Base-by-base conservation (phyloP, 208 protist species). In the Giardia duodenalis region DNA sequence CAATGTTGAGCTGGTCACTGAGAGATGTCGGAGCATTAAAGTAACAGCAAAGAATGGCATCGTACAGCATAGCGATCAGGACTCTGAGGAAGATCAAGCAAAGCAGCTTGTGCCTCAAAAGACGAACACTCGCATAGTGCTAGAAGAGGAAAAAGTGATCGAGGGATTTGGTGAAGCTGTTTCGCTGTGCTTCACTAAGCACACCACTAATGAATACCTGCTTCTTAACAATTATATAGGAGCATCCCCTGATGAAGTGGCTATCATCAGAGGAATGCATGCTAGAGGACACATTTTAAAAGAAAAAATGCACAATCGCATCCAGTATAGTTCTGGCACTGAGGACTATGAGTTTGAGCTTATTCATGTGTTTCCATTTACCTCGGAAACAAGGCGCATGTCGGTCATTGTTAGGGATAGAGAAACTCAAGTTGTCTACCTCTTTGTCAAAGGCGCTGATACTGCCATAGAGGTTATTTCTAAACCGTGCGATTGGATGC, bases 351-450 rank as follows among this genome's bases (percentile, higher is more conserved):
- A 88, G 42, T 98, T 96, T 94, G 95, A 98, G 22, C 96, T 99
- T 46, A 92, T 99, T 43, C 96, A 98, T 92, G 94, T 97, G 76
- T 98, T 99, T 92, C 98, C 98, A n/a, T 99, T 99, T 94, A 98
- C 97, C 39, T 98, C 97, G 22, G 97, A 98, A 93, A 94, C 96
- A 4, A 99, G 98, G 94, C 96, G 97, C 47, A 99, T 99, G 98
- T 97, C 97, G 46, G 98, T 99, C 92, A 96, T 99, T 10, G 93
- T 99, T 0, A 93, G 96, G 76, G 95, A 97, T 46, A 39, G 42
- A 47, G 44, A 22, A 4, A 92, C 93, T 67, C 47, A 93, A 19
- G 22, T 93, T 1, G 97, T 98, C 90, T 95, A 94, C 0, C 97
- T 98, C 86, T 97, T 96, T 93, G 98, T 97, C 95, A 99, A 99